phyloP scores from a whole-genome alignment of 2,329 filamentous ascomycete species.

The Phialophora verrucosa region DNA sequence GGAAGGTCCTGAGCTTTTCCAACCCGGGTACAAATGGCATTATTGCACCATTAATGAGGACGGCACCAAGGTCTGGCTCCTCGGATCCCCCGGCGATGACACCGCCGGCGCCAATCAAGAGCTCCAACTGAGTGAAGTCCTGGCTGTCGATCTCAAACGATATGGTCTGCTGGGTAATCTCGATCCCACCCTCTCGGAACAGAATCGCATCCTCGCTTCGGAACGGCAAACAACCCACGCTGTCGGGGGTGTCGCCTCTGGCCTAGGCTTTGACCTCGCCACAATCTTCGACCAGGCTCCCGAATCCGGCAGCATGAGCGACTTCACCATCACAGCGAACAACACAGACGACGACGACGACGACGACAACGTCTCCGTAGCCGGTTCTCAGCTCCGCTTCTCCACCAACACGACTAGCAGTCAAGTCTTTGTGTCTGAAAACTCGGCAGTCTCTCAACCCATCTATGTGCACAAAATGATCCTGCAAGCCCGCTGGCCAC shows the following conservation, averaged over 20 bases:
- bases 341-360: constrained; percentile 61
- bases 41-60: constrained; percentile 96
- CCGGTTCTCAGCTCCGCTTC: constrained; percentile 37
- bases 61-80: constrained; percentile 92
- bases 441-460: constrained; percentile 69
- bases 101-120: constrained; percentile 76
- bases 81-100: constrained; percentile 85
- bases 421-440: constrained; percentile 35
- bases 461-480: constrained; percentile 97
- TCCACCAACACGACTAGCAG: constrained; percentile 34
- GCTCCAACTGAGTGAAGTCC: constrained; percentile 91
- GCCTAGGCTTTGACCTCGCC: constrained; percentile 84
- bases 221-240: constrained; percentile 61
- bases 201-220: constrained; percentile 56
- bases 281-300: constrained; percentile 85
- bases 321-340: constrained; percentile 89
- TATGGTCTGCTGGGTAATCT: constrained; percentile 90
- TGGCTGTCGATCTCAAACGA: constrained; percentile 88
- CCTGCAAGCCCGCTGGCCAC: constrained; percentile 91
- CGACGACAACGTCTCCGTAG: constrained; percentile 53
- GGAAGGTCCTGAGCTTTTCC: constrained; percentile 92
- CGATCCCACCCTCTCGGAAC: constrained; percentile 60
- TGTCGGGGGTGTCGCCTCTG: constrained; percentile 44
- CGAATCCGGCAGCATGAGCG: constrained; percentile 76
- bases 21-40: constrained; percentile 91